Percentiles rank a stretch among this genome's conserved stretches.
phyloP scores from a whole-genome alignment of 2,329 filamentous ascomycete genomes.

The Sporothrix brasiliensis region DNA sequence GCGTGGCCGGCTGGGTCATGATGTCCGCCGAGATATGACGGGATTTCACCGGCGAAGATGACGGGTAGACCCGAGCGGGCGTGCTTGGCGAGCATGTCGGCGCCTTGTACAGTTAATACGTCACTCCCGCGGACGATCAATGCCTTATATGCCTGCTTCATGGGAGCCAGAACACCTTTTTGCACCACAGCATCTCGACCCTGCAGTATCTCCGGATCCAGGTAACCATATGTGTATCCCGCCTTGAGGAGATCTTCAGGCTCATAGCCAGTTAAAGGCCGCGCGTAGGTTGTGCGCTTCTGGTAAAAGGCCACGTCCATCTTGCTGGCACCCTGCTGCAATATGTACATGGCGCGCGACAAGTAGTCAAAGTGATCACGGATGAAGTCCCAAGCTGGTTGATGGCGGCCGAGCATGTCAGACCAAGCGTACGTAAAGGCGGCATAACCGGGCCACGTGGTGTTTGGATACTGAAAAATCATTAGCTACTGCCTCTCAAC shows the following conservation, averaged over 20 bases:
- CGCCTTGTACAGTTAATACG: not conserved
- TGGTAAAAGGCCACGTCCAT: slow-evolving; percentile 19
- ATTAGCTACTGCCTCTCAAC: not conserved
- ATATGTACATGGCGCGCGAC: not conserved
- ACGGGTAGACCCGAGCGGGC: not conserved
- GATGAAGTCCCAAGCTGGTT: not conserved
- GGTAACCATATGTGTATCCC: slow-evolving; percentile 11
- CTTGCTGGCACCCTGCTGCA: not conserved
- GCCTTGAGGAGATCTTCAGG: not conserved
- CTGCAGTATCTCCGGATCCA: slow-evolving; percentile 12
- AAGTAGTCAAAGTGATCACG: not conserved
- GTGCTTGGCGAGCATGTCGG: not conserved
- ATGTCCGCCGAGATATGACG: not conserved
- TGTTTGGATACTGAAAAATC: not conserved
- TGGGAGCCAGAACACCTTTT: not conserved
- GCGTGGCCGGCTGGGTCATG: not conserved
- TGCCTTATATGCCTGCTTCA: not conserved
- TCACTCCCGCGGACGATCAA: not conserved
- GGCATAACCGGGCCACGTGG: not conserved
- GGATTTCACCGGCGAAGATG: not conserved
- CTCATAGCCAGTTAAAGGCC: not conserved
- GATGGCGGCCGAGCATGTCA: slow-evolving; percentile 15
- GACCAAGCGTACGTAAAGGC: slow-evolving; percentile 21
- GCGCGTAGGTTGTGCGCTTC: not conserved
- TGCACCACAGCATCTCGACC: not conserved